A percentile compares a stretch with the other conserved stretches of the same genome.
phyloP scores from a whole-genome alignment of 495 filamentous ascomycete genomes.

The Lepraria neglecta region DNA sequence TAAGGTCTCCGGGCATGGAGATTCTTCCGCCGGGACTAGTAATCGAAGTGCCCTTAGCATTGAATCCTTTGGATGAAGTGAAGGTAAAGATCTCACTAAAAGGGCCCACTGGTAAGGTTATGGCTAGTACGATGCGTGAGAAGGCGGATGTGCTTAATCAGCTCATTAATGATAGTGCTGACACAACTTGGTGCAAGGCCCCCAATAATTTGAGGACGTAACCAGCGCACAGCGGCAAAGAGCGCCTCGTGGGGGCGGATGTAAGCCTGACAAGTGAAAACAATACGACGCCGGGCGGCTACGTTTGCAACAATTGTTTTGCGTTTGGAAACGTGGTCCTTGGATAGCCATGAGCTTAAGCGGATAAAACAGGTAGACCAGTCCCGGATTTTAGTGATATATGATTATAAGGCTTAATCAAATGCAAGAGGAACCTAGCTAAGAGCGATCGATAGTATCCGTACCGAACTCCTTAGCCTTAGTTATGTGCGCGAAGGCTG shows the following conservation, averaged over 20 bases:
- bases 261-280: not conserved
- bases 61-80: not conserved
- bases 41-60: constrained; percentile 2
- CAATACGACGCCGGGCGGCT: not conserved
- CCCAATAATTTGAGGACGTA: not conserved
- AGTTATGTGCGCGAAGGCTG: not conserved
- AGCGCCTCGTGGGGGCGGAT: not conserved
- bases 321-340: too few species aligned
- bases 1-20: constrained; percentile 1
- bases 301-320: too few species aligned
- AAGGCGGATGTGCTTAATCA: constrained; percentile 10
- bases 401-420: not conserved
- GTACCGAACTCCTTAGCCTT: not conserved
- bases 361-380: not conserved
- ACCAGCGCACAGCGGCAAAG: constrained; percentile 2
- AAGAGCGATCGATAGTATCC: not conserved
- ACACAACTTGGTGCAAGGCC: constrained; percentile 9
- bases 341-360: not conserved
- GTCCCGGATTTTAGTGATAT: not conserved
- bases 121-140: constrained; percentile 14
- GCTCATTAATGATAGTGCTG: constrained; percentile 14
- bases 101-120: not conserved
- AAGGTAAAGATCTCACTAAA: constrained; percentile 1
- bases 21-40: constrained; percentile 6
- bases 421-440: not conserved